A percentile compares a stretch with the other conserved stretches of the same genome.
Evolutionary conservation across 2,329 filamentous ascomycete genomes (phyloP).

Genomic region (Aspergillus tubingensis): DNA sequence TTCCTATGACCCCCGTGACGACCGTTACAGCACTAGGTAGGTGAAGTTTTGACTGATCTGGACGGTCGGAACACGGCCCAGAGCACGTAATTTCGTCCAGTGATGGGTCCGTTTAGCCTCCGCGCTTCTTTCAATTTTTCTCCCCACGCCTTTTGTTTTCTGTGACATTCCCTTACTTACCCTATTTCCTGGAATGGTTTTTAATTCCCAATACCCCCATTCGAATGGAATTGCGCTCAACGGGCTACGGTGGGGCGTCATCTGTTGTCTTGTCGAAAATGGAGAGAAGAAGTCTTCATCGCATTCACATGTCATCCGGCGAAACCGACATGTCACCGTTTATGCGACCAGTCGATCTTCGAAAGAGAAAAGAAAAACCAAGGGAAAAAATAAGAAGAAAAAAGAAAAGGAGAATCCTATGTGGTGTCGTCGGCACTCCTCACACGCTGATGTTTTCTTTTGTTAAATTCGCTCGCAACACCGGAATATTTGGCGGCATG

Average conservation of each 20-base stretch:
- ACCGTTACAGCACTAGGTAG: constrained; percentile 46
- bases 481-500: constrained; percentile 46
- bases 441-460: constrained; percentile 42
- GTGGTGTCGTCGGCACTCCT: constrained; percentile 36
- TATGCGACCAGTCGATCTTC: constrained; percentile 37
- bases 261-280: constrained; percentile 34
- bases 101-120: constrained; percentile 24
- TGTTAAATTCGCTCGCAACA: constrained; percentile 42
- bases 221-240: constrained; percentile 37
- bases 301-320: constrained; percentile 39
- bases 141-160: constrained; percentile 17
- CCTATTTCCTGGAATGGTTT: constrained; percentile 39
- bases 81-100: constrained; percentile 18
- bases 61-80: constrained; percentile 21
- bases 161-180: constrained; percentile 28
- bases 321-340: constrained; percentile 37
- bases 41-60: constrained; percentile 28
- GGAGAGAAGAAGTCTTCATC: constrained; percentile 35
- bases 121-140: constrained; percentile 17
- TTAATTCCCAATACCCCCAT: constrained; percentile 21
- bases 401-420: constrained; percentile 28
- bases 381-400: constrained; percentile 9
- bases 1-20: constrained; percentile 45
- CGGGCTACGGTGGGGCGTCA: constrained; percentile 40
- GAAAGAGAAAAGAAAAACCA: neutral